Percentiles rank a stretch among this genome's conserved stretches.
phyloP scores from a whole-genome alignment of 2,329 filamentous ascomycete species.

The Microsporum audouinii region DNA sequence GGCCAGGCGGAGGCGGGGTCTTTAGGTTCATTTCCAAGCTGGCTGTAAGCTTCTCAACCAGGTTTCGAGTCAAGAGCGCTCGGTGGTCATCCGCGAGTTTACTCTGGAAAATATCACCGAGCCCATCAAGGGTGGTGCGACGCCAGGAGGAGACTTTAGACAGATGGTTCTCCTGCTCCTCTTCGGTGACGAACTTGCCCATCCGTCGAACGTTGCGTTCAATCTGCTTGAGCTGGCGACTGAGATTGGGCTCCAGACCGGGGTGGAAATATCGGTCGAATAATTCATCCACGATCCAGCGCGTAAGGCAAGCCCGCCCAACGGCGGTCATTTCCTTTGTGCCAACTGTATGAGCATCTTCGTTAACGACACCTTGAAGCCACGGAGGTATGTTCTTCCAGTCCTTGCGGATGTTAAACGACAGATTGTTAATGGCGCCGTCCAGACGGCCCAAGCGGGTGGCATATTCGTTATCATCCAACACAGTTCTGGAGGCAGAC shows the following conservation, averaged over 20 bases:
- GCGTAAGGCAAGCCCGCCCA: constrained; percentile 74
- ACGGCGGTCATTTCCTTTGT: constrained; percentile 98
- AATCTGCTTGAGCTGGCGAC: constrained; percentile 68
- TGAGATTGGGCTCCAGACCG: constrained; percentile 63
- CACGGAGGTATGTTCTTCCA: constrained; percentile 74
- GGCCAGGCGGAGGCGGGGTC: constrained; percentile 63
- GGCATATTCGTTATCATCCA: constrained; percentile 89
- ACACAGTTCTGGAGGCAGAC: constrained; percentile 82
- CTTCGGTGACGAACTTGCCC: constrained; percentile 60
- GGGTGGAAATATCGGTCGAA: constrained; percentile 92
- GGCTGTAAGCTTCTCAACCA: constrained; percentile 56
- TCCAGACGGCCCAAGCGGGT: constrained; percentile 84
- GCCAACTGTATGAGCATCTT: constrained; percentile 72
- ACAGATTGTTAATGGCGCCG: constrained; percentile 84
- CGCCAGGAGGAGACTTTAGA: constrained; percentile 87
- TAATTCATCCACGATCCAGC: constrained; percentile 82
- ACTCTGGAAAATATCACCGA: constrained; percentile 58
- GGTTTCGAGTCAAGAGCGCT: constrained; percentile 55
- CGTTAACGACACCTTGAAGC: constrained; percentile 68
- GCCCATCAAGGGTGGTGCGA: constrained; percentile 83
- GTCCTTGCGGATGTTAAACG: constrained; percentile 92
- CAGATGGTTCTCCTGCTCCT: constrained; percentile 80
- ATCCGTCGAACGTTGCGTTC: constrained; percentile 77
- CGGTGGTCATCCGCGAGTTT: constrained; percentile 56
- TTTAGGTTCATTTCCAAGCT: constrained; percentile 62